Evolutionary conservation across 2,329 filamentous ascomycete species (phyloP).

Genomic region (Verticillium isaacii): DNA sequence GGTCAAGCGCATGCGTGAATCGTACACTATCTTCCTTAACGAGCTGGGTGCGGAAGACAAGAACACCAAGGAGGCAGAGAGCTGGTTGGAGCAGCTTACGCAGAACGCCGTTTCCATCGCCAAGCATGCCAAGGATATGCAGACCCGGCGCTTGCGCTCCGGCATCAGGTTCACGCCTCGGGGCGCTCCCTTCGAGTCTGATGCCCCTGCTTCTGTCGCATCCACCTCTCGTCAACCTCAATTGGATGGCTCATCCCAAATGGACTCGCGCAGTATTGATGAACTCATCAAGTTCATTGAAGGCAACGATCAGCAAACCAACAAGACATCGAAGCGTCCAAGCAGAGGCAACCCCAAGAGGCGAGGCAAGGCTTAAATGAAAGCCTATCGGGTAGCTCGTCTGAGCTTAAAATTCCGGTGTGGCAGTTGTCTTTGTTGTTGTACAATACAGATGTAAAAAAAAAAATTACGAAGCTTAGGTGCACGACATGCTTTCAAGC

Average conservation of each 20-base stretch:
- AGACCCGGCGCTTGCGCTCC: constrained; percentile 67
- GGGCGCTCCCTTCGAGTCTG: constrained; percentile 53
- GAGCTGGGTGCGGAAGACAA: constrained; percentile 86
- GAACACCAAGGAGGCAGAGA: constrained; percentile 97
- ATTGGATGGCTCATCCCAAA: constrained; percentile 23
- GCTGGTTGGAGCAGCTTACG: constrained; percentile 92
- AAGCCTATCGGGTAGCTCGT: not conserved
- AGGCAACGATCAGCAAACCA: constrained; percentile 54
- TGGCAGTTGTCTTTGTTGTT: not conserved
- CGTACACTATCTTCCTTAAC: constrained; percentile 88
- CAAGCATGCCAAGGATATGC: constrained; percentile 85
- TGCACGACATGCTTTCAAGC: not conserved
- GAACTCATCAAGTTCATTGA: constrained; percentile 95
- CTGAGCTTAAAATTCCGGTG: too few species aligned
- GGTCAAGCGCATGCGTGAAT: constrained; percentile 90
- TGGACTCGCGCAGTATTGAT: constrained; percentile 83
- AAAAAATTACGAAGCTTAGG: not conserved
- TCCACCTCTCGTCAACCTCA: constrained; percentile 4
- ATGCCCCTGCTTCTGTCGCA: constrained; percentile 21
- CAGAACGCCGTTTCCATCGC: constrained; percentile 93
- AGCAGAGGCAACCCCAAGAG: constrained; percentile 52
- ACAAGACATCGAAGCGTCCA: constrained; percentile 49
- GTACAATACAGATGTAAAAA: not conserved
- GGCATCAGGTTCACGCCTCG: constrained; percentile 64
- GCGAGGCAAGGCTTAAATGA: constrained; percentile 26